Percentiles rank a stretch among this genome's conserved stretches.
Evolutionary conservation across 1,284 basidiomycete species (phyloP).

Genomic region (Ceratobasidium sp.): DNA sequence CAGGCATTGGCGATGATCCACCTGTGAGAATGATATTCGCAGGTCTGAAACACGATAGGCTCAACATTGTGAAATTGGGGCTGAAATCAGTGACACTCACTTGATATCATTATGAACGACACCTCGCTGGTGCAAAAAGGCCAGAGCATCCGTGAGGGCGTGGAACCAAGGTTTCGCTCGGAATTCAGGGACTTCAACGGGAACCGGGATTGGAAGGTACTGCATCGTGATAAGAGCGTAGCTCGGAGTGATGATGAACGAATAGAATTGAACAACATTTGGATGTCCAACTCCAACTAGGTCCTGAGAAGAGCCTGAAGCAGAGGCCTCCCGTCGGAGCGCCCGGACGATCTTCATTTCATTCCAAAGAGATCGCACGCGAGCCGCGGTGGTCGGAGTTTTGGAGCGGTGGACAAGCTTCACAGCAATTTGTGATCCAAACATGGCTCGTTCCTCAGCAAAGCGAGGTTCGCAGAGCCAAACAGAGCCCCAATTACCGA

Average conservation of each 20-base stretch:
- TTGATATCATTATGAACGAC: slow-evolving; percentile 97
- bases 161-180: slow-evolving; percentile 84
- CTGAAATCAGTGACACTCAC: slow-evolving; percentile 54
- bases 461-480: slow-evolving; percentile 61
- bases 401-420: slow-evolving; percentile 84
- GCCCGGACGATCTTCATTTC: slow-evolving; percentile 90
- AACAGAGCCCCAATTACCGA: slow-evolving; percentile 85
- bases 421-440: slow-evolving; percentile 66
- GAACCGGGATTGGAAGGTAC: slow-evolving; percentile 75
- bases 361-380: slow-evolving; percentile 89
- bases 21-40: slow-evolving; percentile 83
- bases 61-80: neutral
- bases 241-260: slow-evolving; percentile 88
- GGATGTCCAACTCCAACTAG: slow-evolving; percentile 60
- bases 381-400: slow-evolving; percentile 78
- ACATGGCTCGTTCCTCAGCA: slow-evolving; percentile 42
- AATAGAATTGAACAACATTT: slow-evolving; percentile 86
- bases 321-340: slow-evolving; percentile 69
- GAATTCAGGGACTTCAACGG: slow-evolving; percentile 78
- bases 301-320: slow-evolving; percentile 15
- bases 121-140: slow-evolving; percentile 82
- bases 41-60: slow-evolving; percentile 58
- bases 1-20: slow-evolving; percentile 65
- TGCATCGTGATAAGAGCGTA: slow-evolving; percentile 87
- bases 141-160: slow-evolving; percentile 82